phyloP scores from a whole-genome alignment of 2,329 filamentous ascomycete genomes.

The Rhexocercosporidium sp. region DNA sequence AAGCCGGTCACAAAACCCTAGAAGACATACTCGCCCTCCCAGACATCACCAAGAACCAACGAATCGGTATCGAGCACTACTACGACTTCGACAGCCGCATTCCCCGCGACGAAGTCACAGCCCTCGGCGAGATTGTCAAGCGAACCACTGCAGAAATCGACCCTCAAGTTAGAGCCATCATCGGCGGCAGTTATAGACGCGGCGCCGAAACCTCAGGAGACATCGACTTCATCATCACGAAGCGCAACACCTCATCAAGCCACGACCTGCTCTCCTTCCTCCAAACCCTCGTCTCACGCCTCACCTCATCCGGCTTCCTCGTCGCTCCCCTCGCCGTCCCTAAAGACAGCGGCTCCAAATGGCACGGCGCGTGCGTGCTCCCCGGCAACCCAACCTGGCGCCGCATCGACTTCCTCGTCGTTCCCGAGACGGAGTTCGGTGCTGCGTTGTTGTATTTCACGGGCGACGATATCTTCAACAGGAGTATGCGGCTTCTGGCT shows the following conservation, averaged over 20 bases:
- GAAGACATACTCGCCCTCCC: slow-evolving; percentile 70
- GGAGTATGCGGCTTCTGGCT: slow-evolving; percentile 81
- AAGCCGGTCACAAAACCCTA: slow-evolving; percentile 74
- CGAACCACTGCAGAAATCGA: slow-evolving; percentile 65
- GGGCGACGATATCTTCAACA: slow-evolving; percentile 92
- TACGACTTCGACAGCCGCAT: slow-evolving; percentile 81
- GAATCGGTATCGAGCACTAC: slow-evolving; percentile 78
- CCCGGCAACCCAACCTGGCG: slow-evolving; percentile 69
- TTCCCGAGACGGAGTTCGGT: slow-evolving; percentile 79
- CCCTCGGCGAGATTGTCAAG: slow-evolving; percentile 69
- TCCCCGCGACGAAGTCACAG: slow-evolving; percentile 74
- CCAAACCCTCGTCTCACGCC: slow-evolving; percentile 62
- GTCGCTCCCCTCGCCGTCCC: slow-evolving; percentile 70
- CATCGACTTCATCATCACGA: slow-evolving; percentile 85
- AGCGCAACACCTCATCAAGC: slow-evolving; percentile 58
- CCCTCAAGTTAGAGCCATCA: slow-evolving; percentile 67
- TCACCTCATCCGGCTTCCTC: slow-evolving; percentile 69
- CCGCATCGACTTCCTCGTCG: slow-evolving; percentile 83
- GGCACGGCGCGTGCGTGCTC: slow-evolving; percentile 84
- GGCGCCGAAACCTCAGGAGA: slow-evolving; percentile 78
- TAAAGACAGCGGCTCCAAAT: slow-evolving; percentile 64
- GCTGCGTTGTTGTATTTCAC: slow-evolving; percentile 95
- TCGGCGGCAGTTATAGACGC: slow-evolving; percentile 85
- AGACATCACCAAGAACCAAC: slow-evolving; percentile 71
- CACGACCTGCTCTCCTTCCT: slow-evolving; percentile 67